Conservation (phyloP, 805 yeast genomes). For the Priceomyces medius region DNA sequence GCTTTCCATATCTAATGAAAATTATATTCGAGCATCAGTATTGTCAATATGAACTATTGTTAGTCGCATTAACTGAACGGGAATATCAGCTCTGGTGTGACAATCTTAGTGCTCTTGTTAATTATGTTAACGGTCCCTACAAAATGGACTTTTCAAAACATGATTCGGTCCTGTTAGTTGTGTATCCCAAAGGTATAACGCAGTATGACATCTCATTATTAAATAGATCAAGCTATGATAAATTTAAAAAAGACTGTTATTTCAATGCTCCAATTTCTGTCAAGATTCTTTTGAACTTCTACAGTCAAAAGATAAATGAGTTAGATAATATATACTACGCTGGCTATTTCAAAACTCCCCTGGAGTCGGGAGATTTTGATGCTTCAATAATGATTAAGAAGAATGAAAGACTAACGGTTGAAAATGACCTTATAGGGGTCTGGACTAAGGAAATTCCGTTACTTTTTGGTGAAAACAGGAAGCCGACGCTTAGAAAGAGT, state of each 20-base stretch:
- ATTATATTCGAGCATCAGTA: constrained; percentile 45
- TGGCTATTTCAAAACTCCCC: constrained; percentile 2
- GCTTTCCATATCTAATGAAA: constrained; percentile 36
- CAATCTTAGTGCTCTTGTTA: constrained; percentile 17
- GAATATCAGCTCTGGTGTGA: constrained; percentile 47
- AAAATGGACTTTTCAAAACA: constrained; percentile 15
- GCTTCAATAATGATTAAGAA: constrained; percentile 9
- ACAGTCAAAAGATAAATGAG: constrained; percentile 2
- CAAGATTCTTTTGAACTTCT: constrained; percentile 8
- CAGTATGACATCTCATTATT: constrained; percentile 18
- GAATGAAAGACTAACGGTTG: constrained; percentile 8
- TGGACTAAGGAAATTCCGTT: constrained; percentile 14
- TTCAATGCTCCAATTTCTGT: constrained; percentile 10
- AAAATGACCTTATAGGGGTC: constrained; percentile 6
- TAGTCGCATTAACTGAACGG: constrained; percentile 25
- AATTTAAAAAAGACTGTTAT: constrained; percentile 12
- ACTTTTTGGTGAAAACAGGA: not conserved
- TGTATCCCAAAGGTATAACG: constrained; percentile 15
- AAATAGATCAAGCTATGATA: constrained; percentile 1
- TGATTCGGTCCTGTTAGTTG: constrained; percentile 7
- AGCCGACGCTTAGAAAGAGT: constrained; percentile 9
- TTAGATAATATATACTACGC: not conserved
- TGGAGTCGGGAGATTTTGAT: not conserved
- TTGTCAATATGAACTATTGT: constrained; percentile 45
- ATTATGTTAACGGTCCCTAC: constrained; percentile 27